A percentile compares a stretch with the other conserved stretches of the same genome.
These are phyloP conservation scores for Yamadazyma tumulicola DNA, from an alignment of 805 yeast genomes.

Conservation along the genomic window DNA sequence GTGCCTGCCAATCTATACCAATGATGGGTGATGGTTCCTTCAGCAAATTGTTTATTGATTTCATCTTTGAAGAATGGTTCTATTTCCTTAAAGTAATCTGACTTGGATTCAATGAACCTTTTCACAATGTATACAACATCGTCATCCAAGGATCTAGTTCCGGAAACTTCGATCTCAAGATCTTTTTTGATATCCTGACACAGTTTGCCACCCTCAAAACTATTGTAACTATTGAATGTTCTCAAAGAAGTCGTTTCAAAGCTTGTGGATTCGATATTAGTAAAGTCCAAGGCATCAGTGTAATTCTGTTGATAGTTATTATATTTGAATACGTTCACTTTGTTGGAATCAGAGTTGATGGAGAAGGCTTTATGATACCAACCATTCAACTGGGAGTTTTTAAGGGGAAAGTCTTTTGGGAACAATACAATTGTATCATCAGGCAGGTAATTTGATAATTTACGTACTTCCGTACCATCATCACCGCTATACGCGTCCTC, in stretches of 20 bases:
- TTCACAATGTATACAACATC: slow-evolving; percentile 1
- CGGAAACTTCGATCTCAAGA: slow-evolving; percentile 1
- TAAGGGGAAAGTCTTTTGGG: slow-evolving; percentile 10
- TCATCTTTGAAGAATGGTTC: slow-evolving; percentile 23
- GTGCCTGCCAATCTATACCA: slow-evolving; percentile 52
- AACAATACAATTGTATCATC: slow-evolving; percentile 4
- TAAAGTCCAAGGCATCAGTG: background rate
- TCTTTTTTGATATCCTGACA: background rate
- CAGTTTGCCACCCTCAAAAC: background rate
- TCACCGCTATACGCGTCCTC: too few relatives aligned
- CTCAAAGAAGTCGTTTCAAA: too few relatives aligned
- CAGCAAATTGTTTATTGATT: slow-evolving; percentile 16
- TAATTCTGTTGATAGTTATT: background rate
- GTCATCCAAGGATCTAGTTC: slow-evolving; percentile 3
- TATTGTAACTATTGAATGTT: too few relatives aligned
- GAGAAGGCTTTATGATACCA: too few relatives aligned
- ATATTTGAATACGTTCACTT: background rate
- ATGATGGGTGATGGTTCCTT: slow-evolving; percentile 17
- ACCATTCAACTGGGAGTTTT: too few relatives aligned
- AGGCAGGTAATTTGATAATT: background rate
- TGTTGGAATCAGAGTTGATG: background rate
- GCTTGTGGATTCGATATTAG: too few relatives aligned
- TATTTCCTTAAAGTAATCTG: slow-evolving; percentile 15
- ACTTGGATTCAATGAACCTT: background rate
- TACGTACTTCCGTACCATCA: background rate